Conservation (phyloP, 2,329 filamentous ascomycete genomes). For the Ramichloridium luteum region DNA sequence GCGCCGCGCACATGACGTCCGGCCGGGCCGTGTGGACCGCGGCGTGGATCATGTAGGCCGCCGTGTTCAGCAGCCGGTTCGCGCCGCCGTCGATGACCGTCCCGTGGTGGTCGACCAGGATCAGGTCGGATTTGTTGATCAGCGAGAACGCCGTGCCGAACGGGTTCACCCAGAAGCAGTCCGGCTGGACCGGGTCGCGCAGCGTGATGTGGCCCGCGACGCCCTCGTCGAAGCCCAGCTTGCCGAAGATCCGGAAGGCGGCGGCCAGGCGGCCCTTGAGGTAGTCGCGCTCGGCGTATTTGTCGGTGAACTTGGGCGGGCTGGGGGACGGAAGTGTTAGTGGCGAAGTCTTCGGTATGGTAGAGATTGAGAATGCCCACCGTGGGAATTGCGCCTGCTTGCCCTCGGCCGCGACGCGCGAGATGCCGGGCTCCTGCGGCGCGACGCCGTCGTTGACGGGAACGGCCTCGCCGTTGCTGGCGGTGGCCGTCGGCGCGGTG, state of each 20-base stretch:
- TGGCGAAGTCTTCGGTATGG: neutral
- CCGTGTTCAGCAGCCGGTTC: constrained; percentile 30
- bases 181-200: constrained; percentile 24
- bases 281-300: constrained; percentile 30
- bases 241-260: constrained; percentile 34
- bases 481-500: constrained; percentile 6
- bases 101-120: constrained; percentile 33
- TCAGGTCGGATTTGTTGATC: constrained; percentile 35
- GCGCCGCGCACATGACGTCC: constrained; percentile 34
- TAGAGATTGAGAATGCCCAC: constrained; percentile 10
- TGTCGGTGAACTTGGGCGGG: constrained; percentile 26
- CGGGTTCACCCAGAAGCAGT: constrained; percentile 28
- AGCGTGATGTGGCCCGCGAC: constrained; percentile 32
- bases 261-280: constrained; percentile 33
- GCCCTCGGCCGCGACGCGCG: constrained; percentile 21
- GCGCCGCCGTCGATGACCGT: constrained; percentile 32
- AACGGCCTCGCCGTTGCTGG: constrained; percentile 17
- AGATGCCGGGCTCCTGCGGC: constrained; percentile 23
- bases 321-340: constrained; percentile 5
- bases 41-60: constrained; percentile 37
- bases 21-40: constrained; percentile 31
- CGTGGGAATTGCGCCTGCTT: constrained; percentile 21
- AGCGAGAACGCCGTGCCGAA: constrained; percentile 31
- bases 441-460: constrained; percentile 21
- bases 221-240: constrained; percentile 30